Evolutionary conservation across 163 green algal species (phyloP).

Genomic region (Scenedesmus sp.): DNA sequence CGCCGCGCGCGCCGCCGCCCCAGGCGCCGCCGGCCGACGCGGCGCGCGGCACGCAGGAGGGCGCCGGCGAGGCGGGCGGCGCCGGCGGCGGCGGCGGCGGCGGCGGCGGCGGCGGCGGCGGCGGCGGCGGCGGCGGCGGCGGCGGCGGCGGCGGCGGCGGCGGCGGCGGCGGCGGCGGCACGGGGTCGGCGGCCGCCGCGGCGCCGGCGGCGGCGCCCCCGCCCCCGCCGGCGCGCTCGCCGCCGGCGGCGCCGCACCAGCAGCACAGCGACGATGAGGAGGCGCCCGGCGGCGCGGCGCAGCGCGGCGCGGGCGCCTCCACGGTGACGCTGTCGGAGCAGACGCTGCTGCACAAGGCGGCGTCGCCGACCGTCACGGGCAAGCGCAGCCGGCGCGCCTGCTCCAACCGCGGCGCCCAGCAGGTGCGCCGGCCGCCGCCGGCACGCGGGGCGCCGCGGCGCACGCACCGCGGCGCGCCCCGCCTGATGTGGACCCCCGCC

Average conservation of each 20-base stretch:
- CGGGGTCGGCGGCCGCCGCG: background rate
- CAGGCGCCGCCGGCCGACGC: background rate
- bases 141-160: background rate
- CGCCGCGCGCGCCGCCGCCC: background rate
- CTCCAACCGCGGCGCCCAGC: slow-evolving; percentile 32
- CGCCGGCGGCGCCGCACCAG: slow-evolving; percentile 5
- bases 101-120: background rate
- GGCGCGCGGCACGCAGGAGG: background rate
- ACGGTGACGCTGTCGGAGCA: slow-evolving; percentile 9
- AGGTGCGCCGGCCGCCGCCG: background rate
- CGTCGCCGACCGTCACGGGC: background rate
- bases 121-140: background rate
- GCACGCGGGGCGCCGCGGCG: background rate
- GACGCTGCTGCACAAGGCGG: background rate
- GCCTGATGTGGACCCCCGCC: background rate
- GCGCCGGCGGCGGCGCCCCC: background rate
- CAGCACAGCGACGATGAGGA: background rate
- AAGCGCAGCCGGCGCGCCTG: slow-evolving; percentile 34
- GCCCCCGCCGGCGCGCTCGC: background rate
- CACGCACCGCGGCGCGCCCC: background rate
- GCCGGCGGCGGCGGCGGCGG: background rate
- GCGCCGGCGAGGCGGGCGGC: background rate
- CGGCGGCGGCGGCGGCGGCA: background rate
- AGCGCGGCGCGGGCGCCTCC: background rate
- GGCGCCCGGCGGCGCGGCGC: background rate